phyloP scores from a whole-genome alignment of 2,329 filamentous ascomycete species.

The Aspergillus sp. region DNA sequence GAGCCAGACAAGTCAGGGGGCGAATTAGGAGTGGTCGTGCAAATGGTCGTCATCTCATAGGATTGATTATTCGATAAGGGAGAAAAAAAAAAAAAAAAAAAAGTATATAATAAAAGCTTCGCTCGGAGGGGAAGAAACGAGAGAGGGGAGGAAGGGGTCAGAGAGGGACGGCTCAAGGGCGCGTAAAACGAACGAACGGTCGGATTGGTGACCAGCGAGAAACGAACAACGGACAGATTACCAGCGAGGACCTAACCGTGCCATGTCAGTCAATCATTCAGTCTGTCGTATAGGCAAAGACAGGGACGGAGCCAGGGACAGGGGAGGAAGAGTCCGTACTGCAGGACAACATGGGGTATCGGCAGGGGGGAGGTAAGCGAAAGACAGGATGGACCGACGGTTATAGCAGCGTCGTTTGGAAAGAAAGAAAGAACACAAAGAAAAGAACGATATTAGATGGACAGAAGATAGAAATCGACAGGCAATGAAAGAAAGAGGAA shows the following conservation, averaged over 20 bases:
- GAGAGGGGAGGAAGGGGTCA: not conserved
- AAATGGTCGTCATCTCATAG: constrained; percentile 36
- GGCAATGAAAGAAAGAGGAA: not conserved
- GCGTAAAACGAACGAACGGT: not conserved
- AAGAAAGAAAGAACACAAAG: not conserved
- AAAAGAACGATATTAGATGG: constrained; percentile 5
- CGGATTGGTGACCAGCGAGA: not conserved
- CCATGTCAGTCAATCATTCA: too few species aligned
- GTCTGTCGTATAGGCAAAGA: too few species aligned
- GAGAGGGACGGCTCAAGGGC: not conserved
- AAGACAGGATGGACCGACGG: too few species aligned
- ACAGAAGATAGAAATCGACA: not conserved
- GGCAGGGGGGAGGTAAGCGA: too few species aligned
- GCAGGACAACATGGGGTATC: too few species aligned
- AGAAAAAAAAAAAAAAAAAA: too few species aligned
- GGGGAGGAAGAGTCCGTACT: too few species aligned
- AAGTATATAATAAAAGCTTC: too few species aligned
- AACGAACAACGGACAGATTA: not conserved
- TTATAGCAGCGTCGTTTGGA: too few species aligned
- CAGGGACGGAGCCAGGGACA: too few species aligned
- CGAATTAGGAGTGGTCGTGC: constrained; percentile 52
- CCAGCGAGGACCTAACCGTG: too few species aligned
- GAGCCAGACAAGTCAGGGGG: constrained; percentile 73
- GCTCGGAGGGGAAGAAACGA: not conserved
- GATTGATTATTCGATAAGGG: constrained; percentile 6